phyloP scores from a whole-genome alignment of 352 stramenopile species.

The Globisporangium cylindrosporum region DNA sequence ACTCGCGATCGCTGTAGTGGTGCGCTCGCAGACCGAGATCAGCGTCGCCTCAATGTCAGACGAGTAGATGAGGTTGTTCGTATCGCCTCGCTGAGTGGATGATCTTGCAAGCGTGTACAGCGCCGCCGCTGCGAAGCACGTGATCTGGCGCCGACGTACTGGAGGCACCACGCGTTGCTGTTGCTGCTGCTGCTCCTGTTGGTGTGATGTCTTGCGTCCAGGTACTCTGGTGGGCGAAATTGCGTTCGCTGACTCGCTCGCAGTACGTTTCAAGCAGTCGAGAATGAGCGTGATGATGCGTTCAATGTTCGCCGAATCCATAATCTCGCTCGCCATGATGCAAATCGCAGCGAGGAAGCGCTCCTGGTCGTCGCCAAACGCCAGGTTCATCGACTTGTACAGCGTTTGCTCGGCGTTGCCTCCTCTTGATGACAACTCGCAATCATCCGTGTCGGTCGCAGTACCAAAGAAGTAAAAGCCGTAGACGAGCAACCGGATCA shows the following conservation, averaged over 20 bases:
- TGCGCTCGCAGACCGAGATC: slow-evolving; percentile 47
- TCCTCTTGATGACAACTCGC: background rate
- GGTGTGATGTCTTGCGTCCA: background rate
- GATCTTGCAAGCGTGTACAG: slow-evolving; percentile 56
- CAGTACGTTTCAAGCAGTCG: slow-evolving; percentile 31
- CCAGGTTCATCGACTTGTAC: slow-evolving; percentile 40
- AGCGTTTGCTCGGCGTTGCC: slow-evolving; percentile 5
- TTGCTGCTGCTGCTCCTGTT: background rate
- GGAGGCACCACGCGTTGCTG: slow-evolving; percentile 18
- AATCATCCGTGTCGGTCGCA: slow-evolving; percentile 5
- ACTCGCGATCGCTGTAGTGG: slow-evolving; percentile 11
- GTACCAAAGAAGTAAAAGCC: slow-evolving; percentile 48
- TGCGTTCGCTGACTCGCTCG: slow-evolving; percentile 18
- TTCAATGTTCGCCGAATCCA: slow-evolving; percentile 58
- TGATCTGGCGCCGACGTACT: slow-evolving; percentile 38
- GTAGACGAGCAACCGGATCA: slow-evolving; percentile 46
- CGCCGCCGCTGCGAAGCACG: slow-evolving; percentile 42
- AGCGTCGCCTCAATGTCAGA: slow-evolving; percentile 39
- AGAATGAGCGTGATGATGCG: slow-evolving; percentile 50
- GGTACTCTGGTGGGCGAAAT: background rate
- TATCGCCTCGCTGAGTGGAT: slow-evolving; percentile 52
- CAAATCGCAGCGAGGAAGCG: slow-evolving; percentile 68
- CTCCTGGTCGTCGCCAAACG: slow-evolving; percentile 59
- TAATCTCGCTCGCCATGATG: slow-evolving; percentile 59
- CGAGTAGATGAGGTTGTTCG: slow-evolving; percentile 41